Conservation (phyloP, 2,329 filamentous ascomycete species). For the Apiospora malaysiana region DNA sequence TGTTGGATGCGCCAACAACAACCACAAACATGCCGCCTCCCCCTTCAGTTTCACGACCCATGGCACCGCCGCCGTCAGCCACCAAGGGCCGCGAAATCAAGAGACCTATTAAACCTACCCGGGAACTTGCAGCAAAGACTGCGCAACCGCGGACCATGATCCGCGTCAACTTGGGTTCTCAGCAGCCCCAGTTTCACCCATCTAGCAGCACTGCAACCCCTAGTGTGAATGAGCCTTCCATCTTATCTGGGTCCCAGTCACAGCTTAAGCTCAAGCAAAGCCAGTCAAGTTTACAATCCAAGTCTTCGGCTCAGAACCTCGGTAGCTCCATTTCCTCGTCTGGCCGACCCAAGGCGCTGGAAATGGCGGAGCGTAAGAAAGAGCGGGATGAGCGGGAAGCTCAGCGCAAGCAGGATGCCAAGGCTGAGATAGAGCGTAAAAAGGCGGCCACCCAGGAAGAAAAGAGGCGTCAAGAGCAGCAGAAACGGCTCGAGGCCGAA, state of each 20-base stretch:
- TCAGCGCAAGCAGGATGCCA: slow-evolving; percentile 80
- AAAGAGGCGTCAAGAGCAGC: slow-evolving; percentile 64
- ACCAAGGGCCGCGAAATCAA: slow-evolving; percentile 60
- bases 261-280: slow-evolving; percentile 69
- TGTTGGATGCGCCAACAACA: slow-evolving; percentile 58
- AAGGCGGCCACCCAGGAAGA: slow-evolving; percentile 70
- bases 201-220: slow-evolving; percentile 30
- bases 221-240: background rate
- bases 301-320: slow-evolving; percentile 62
- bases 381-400: slow-evolving; percentile 84
- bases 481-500: slow-evolving; percentile 65
- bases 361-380: slow-evolving; percentile 80
- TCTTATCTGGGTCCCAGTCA: slow-evolving; percentile 40
- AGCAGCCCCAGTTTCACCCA: slow-evolving; percentile 14
- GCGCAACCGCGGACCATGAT: slow-evolving; percentile 76
- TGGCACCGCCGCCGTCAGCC: slow-evolving; percentile 52
- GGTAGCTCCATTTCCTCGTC: slow-evolving; percentile 69
- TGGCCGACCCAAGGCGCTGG: slow-evolving; percentile 73
- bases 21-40: slow-evolving; percentile 59
- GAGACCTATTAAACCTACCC: slow-evolving; percentile 66
- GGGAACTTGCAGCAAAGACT: slow-evolving; percentile 61
- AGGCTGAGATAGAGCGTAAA: slow-evolving; percentile 81
- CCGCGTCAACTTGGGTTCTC: slow-evolving; percentile 69
- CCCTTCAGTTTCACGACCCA: slow-evolving; percentile 61
- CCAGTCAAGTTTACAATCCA: slow-evolving; percentile 67